A percentile compares a stretch with the other conserved stretches of the same genome.
Conservation (phyloP, 2,329 filamentous ascomycete species). For the Fusarium brevicatenulatum region DNA sequence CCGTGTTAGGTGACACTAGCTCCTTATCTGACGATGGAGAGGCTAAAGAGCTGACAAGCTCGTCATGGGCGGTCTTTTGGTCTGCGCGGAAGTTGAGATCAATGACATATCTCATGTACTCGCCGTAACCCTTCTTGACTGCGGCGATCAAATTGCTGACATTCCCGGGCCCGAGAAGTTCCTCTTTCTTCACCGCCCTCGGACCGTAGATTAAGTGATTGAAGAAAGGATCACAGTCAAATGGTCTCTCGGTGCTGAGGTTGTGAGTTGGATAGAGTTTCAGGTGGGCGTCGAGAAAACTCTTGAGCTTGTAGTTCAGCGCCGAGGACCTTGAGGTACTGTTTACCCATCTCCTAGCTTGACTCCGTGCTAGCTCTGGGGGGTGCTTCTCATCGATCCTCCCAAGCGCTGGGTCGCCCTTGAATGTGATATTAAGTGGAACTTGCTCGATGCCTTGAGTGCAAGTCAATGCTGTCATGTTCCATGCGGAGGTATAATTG, state of each 20-base stretch:
- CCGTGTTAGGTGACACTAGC: fast-evolving
- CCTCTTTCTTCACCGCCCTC: background rate
- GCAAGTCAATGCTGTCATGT: background rate
- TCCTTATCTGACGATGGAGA: background rate
- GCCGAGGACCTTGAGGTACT: background rate
- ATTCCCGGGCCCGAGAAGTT: background rate
- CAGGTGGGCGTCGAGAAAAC: background rate
- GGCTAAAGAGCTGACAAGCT: background rate
- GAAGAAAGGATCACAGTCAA: background rate
- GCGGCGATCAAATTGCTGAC: background rate
- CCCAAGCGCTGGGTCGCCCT: background rate
- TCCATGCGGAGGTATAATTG: background rate
- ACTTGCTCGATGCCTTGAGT: background rate
- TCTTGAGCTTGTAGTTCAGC: background rate
- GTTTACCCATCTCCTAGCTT: background rate
- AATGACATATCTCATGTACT: background rate
- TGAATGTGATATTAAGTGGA: background rate
- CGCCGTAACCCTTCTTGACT: background rate
- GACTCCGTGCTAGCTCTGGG: background rate
- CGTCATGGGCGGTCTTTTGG: background rate
- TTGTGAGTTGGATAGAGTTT: background rate
- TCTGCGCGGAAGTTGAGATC: background rate
- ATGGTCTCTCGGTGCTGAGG: background rate
- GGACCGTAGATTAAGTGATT: background rate
- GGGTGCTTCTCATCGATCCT: background rate